A percentile compares a stretch with the other conserved stretches of the same genome.
phyloP scores from a whole-genome alignment of 805 yeast genomes.

The Dipodascopsis tothii region DNA sequence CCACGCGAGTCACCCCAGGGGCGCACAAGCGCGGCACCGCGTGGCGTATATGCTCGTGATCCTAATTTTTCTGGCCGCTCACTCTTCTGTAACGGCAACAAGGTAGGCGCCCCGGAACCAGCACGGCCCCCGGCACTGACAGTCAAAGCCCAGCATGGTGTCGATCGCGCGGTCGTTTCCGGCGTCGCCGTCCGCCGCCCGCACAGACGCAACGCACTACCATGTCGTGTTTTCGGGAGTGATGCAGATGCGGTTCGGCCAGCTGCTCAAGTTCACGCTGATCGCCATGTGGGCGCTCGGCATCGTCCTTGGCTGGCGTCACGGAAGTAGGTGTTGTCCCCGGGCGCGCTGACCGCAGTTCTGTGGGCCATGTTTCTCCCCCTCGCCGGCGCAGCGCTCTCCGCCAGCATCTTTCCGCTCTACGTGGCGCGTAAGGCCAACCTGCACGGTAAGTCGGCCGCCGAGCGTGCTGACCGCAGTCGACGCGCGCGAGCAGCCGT shows the following conservation, averaged over 20 bases:
- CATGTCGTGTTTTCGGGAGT: slow-evolving; percentile 18
- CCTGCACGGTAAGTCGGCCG: slow-evolving; percentile 14
- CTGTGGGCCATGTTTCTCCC: slow-evolving; percentile 13
- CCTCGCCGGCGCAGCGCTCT: slow-evolving; percentile 3
- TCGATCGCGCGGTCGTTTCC: slow-evolving; percentile 18
- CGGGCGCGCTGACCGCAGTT: slow-evolving; percentile 6
- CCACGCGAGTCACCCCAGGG: no score
- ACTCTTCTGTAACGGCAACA: no score
- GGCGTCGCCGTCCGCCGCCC: slow-evolving; percentile 10
- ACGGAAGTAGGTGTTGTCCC: slow-evolving; percentile 12
- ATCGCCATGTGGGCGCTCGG: slow-evolving; percentile 4
- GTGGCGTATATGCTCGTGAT: no score
- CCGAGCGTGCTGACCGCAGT: slow-evolving; percentile 1
- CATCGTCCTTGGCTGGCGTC: slow-evolving; percentile 5
- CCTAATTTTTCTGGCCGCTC: no score
- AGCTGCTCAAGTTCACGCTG: slow-evolving; percentile 13
- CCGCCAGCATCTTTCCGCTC: slow-evolving; percentile 13
- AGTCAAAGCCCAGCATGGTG: slow-evolving; percentile 18
- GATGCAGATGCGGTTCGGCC: slow-evolving; percentile 22
- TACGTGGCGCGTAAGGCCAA: slow-evolving; percentile 24
- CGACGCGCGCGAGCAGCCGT: slow-evolving; percentile 7
- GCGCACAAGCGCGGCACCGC: no score
- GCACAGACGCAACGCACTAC: slow-evolving; percentile 23
- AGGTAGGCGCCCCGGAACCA: no score
- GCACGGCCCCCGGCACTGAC: no score